A percentile compares a stretch with the other conserved stretches of the same genome.
Conservation (phyloP, 257 asterid species). For the Ballota nigra region DNA sequence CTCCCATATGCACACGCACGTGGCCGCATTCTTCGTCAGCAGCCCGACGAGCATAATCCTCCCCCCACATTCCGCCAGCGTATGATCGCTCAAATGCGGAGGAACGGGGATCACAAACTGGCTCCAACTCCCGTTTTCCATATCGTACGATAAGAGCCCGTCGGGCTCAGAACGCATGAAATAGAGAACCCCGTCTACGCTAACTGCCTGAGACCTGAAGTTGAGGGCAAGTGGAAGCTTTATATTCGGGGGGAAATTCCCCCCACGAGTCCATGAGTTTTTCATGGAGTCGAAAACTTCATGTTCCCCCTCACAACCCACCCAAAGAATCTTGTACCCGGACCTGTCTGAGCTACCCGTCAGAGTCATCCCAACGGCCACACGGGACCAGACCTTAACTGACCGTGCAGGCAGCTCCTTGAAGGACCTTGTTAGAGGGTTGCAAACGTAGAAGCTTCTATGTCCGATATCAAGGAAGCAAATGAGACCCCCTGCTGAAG, state of each 20-base stretch:
- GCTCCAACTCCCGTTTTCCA: conserved; percentile 62
- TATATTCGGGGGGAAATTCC: conserved; percentile 55
- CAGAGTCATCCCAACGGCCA: conserved; percentile 84
- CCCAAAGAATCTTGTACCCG: conserved; percentile 83
- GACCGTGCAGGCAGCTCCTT: conserved; percentile 83
- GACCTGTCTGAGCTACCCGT: conserved; percentile 36
- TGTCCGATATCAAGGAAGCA: conserved; percentile 90
- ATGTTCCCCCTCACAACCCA: conserved; percentile 80
- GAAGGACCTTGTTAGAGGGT: conserved; percentile 83
- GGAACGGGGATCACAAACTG: conserved; percentile 73
- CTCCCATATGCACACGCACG: conserved; percentile 98
- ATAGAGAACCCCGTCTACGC: conserved; percentile 50
- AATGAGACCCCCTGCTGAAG: conserved; percentile 93
- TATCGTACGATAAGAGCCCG: conserved; percentile 72
- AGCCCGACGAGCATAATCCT: conserved; percentile 89
- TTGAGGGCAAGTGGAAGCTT: conserved; percentile 78
- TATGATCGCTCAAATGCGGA: conserved; percentile 54
- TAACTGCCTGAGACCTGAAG: conserved; percentile 81
- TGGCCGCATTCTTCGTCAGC: conserved; percentile 87
- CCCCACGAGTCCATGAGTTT: conserved; percentile 72
- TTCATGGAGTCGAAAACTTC: conserved; percentile 66
- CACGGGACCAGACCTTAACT: conserved; percentile 80
- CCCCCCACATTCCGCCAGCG: conserved; percentile 78
- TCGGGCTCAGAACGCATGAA: conserved; percentile 88
- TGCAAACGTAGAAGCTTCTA: conserved; percentile 72